These are phyloP conservation scores for Myriosclerotinia duriaeana DNA, from an alignment of 2,329 filamentous ascomycete species.

Conservation along the genomic window DNA sequence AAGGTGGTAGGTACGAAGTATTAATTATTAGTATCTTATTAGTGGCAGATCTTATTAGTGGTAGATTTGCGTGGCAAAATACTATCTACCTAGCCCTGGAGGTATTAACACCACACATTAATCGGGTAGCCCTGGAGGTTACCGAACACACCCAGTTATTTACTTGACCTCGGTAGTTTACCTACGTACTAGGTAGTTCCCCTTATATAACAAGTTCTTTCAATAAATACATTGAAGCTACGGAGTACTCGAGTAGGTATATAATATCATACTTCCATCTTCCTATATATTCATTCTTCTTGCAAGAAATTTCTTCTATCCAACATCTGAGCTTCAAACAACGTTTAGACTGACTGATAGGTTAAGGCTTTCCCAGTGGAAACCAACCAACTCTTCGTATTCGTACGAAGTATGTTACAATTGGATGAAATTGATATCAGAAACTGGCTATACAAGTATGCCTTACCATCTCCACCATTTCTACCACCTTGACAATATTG, in stretches of 20 bases:
- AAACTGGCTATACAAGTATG: not conserved
- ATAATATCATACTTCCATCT: too few relatives aligned
- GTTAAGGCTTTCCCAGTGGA: constrained; percentile 9
- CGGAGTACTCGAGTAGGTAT: too few relatives aligned
- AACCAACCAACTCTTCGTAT: constrained; percentile 13
- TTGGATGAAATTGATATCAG: not conserved
- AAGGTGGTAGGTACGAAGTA: too few relatives aligned
- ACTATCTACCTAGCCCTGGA: too few relatives aligned
- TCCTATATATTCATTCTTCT: not conserved
- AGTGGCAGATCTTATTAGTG: not conserved
- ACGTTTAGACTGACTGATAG: not conserved
- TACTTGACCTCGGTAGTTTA: too few relatives aligned
- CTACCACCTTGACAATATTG: too few relatives aligned
- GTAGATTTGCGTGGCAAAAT: not conserved
- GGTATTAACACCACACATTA: too few relatives aligned
- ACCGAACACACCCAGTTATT: too few relatives aligned
- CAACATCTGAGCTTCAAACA: not conserved
- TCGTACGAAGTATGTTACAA: constrained; percentile 1
- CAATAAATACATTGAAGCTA: too few relatives aligned
- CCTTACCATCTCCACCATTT: constrained; percentile 6
- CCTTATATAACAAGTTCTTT: too few relatives aligned
- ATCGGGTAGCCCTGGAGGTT: too few relatives aligned
- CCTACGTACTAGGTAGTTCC: too few relatives aligned
- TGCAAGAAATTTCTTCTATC: not conserved
- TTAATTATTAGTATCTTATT: not conserved